These are phyloP conservation scores for Clarireedia hainanense DNA, from an alignment of 2,329 filamentous ascomycete genomes.

Conservation along the genomic window DNA sequence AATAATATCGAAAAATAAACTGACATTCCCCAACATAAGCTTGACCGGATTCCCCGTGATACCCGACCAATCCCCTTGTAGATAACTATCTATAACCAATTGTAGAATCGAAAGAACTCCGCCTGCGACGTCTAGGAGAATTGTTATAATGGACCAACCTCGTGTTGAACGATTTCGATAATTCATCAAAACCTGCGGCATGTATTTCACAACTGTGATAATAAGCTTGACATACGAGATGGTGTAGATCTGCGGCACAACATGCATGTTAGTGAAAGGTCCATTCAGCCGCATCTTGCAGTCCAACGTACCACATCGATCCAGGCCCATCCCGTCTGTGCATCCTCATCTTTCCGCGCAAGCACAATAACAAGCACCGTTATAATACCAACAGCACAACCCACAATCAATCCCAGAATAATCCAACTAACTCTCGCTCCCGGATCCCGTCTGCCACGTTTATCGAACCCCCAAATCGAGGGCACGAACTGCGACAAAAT, in stretches of 20 bases:
- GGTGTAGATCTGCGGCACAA: slow-evolving; percentile 40
- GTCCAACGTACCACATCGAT: slow-evolving; percentile 43
- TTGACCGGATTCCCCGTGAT: slow-evolving; percentile 90
- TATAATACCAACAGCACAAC: slow-evolving; percentile 50
- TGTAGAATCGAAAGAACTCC: slow-evolving; percentile 77
- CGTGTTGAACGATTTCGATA: slow-evolving; percentile 75
- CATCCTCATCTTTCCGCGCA: slow-evolving; percentile 31
- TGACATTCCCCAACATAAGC: slow-evolving; percentile 76
- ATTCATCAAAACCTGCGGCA: slow-evolving; percentile 78
- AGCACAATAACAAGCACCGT: slow-evolving; percentile 41
- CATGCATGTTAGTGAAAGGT: not conserved
- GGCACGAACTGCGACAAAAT: slow-evolving; percentile 72
- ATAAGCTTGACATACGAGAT: slow-evolving; percentile 84
- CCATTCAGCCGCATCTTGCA: not conserved
- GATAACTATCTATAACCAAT: slow-evolving; percentile 73
- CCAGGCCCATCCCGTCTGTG: slow-evolving; percentile 47
- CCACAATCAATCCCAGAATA: slow-evolving; percentile 62
- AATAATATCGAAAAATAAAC: slow-evolving; percentile 75
- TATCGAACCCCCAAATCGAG: slow-evolving; percentile 66
- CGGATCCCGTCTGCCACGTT: slow-evolving; percentile 39
- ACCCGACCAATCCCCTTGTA: slow-evolving; percentile 83
- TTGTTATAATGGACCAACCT: slow-evolving; percentile 81
- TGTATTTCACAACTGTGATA: slow-evolving; percentile 86
- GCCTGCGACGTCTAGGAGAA: slow-evolving; percentile 75
- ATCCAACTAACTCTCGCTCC: slow-evolving; percentile 49